Percentiles rank a stretch among this genome's conserved stretches.
These are phyloP conservation scores for Lophiotrema nucula DNA, from an alignment of 495 filamentous ascomycete species.

Conservation along the genomic window DNA sequence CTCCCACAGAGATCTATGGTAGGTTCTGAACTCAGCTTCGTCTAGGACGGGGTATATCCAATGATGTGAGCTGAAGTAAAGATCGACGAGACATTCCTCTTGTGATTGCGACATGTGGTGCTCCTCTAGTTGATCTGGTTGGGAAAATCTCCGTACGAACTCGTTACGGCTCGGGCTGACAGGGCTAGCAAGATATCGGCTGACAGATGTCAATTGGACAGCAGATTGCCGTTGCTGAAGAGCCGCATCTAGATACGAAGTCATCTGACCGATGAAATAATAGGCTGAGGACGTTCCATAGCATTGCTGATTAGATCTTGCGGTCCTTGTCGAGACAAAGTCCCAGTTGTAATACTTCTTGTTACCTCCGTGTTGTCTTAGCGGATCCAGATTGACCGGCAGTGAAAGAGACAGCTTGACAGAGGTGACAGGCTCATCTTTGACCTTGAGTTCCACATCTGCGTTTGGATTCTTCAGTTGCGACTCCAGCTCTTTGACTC, in stretches of 20 bases:
- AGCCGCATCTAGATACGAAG: conserved; percentile 36
- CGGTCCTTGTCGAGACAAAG: conserved; percentile 20
- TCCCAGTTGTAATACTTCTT: conserved; percentile 34
- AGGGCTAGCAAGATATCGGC: conserved; percentile 16
- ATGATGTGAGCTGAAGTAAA: conserved; percentile 54
- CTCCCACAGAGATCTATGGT: conserved; percentile 52
- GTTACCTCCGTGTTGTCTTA: conserved; percentile 6
- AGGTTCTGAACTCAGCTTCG: conserved; percentile 48
- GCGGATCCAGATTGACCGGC: conserved; percentile 15
- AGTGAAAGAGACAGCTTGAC: neutral
- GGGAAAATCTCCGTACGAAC: neutral
- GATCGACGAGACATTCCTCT: conserved; percentile 51
- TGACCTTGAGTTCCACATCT: neutral
- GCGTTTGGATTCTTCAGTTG: conserved; percentile 30
- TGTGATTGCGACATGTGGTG: conserved; percentile 38
- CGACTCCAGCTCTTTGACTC: conserved; percentile 44
- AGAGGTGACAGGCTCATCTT: neutral
- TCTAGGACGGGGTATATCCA: conserved; percentile 43
- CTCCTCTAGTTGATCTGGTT: conserved; percentile 9
- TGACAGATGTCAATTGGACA: conserved; percentile 21
- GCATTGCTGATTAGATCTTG: conserved; percentile 23
- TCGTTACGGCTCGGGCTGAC: neutral
- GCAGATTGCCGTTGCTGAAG: conserved; percentile 34
- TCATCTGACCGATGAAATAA: conserved; percentile 39
- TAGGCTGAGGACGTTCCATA: conserved; percentile 41